Evolutionary conservation across 2,329 filamentous ascomycete genomes (phyloP), one percentile per base, ranked within the genome.

Genomic region (Fragosphaeria purpurea): DNA sequence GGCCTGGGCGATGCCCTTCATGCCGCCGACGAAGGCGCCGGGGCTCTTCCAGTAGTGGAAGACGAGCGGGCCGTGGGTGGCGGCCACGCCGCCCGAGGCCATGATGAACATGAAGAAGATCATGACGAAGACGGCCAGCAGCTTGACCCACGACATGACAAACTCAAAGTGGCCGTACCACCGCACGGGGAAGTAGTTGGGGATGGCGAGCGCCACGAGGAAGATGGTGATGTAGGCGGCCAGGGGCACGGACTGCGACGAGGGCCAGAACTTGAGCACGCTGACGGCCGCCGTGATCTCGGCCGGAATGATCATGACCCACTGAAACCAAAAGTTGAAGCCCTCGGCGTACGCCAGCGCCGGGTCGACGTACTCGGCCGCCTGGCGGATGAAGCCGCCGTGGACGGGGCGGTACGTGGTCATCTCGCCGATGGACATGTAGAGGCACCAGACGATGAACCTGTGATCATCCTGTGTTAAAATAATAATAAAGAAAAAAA

Each of bases 321-420:
- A 69, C 50, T 71, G 66, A 52, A 71, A 73, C 68, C 69, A 75
- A 54, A 73, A 75, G 41, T 73, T 73, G 70, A 70, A 74, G 7
- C 71, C 69, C 11, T 76, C 58, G 1, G 71, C 69, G 50, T 73
- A 75, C 33, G 67, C 71, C 11, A 71, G 61, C 4, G 69, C 68
- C 44, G 68, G 67, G 50, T 73, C 69, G 46, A 72, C 70, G 48
- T 66, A 73, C 8, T 70, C 65, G 31, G 67, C 62, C 4, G 71
- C 70, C 41, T 73, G 75, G 10, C 72, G 62, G 7, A 71, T 68
- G 6, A 76, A 69, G 4, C 72, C 72, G 10, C 74, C 73, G 33
- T 76, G 68, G 55, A 80, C 62, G 6, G 79, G 76, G 44, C 83
- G 71, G 67, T 77, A 81, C 30, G 79, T 72, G 12, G 78, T 76